Percentiles rank a stretch among this genome's conserved stretches.
phyloP scores from a whole-genome alignment of 164 flowering plant genomes.

The Macadamia integrifolia region DNA sequence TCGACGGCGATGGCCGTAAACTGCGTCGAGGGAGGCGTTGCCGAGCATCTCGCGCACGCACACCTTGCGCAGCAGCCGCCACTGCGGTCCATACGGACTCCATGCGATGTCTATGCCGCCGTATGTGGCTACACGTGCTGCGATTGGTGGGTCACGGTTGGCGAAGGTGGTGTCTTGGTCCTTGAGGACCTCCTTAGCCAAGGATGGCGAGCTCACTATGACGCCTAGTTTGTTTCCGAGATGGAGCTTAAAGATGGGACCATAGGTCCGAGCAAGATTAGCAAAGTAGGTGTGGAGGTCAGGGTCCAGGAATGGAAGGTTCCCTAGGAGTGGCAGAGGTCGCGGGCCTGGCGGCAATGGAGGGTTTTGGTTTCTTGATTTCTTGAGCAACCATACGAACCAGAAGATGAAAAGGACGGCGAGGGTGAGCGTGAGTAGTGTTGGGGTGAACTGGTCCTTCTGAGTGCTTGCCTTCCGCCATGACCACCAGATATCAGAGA shows the following conservation, averaged over 20 bases:
- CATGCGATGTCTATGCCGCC: constrained; percentile 7
- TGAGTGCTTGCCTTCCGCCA: constrained; percentile 7
- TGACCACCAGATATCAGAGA: constrained; percentile 5
- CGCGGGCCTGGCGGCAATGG: constrained; percentile 51
- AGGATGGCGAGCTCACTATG: no score
- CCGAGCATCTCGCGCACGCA: constrained; percentile 13
- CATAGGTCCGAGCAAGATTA: no score
- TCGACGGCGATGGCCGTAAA: not conserved
- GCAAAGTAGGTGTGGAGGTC: no score
- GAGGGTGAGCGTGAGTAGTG: constrained; percentile 1
- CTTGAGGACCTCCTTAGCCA: constrained; percentile 5
- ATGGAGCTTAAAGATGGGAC: no score
- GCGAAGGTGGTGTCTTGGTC: constrained; percentile 11
- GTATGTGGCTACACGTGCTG: not conserved
- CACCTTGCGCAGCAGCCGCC: constrained; percentile 10
- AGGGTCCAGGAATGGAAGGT: no score
- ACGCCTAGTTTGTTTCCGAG: no score
- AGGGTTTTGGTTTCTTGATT: constrained; percentile 3
- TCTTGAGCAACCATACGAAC: constrained; percentile 5
- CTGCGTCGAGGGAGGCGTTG: constrained; percentile 3
- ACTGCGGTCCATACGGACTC: constrained; percentile 2
- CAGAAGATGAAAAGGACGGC: not conserved
- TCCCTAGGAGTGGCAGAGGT: no score
- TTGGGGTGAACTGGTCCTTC: constrained; percentile 3
- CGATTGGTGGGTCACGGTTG: constrained; percentile 2